These are phyloP conservation scores for Priceomyces castillae DNA, from an alignment of 805 yeast genomes.

Conservation along the genomic window DNA sequence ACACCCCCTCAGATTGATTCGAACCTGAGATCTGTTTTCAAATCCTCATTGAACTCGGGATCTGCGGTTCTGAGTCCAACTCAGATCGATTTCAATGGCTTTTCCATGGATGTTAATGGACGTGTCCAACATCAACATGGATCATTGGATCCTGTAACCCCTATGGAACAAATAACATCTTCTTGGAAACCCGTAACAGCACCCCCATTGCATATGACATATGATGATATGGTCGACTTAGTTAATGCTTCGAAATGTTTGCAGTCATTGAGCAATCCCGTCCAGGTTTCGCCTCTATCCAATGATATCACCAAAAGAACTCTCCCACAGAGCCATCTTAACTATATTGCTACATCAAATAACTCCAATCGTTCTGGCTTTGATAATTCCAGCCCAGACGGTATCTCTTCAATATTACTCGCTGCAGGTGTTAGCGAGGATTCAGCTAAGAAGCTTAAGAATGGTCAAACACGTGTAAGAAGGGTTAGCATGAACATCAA, in stretches of 20 bases:
- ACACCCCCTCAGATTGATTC: not conserved
- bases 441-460: not conserved
- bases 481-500: slow-evolving; percentile 27
- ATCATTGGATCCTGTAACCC: slow-evolving; percentile 1
- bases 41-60: not conserved
- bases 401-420: slow-evolving; percentile 30
- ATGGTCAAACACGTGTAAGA: slow-evolving; percentile 3
- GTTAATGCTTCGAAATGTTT: slow-evolving; percentile 37
- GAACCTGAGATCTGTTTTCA: not conserved
- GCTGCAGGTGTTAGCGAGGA: slow-evolving; percentile 24
- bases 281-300: slow-evolving; percentile 11
- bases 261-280: slow-evolving; percentile 22
- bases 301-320: not conserved
- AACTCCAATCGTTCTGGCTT: not conserved
- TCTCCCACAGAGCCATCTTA: not conserved
- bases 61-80: not conserved
- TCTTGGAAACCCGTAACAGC: not conserved
- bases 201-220: slow-evolving; percentile 3
- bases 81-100: not conserved
- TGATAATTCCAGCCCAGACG: slow-evolving; percentile 8
- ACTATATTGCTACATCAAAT: slow-evolving; percentile 7
- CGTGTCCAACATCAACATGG: not conserved
- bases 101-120: not conserved
- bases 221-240: slow-evolving; percentile 26
- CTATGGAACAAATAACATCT: not conserved